Conservation (phyloP, 2,329 filamentous ascomycete genomes). For the Alternaria angustiovoidea region DNA sequence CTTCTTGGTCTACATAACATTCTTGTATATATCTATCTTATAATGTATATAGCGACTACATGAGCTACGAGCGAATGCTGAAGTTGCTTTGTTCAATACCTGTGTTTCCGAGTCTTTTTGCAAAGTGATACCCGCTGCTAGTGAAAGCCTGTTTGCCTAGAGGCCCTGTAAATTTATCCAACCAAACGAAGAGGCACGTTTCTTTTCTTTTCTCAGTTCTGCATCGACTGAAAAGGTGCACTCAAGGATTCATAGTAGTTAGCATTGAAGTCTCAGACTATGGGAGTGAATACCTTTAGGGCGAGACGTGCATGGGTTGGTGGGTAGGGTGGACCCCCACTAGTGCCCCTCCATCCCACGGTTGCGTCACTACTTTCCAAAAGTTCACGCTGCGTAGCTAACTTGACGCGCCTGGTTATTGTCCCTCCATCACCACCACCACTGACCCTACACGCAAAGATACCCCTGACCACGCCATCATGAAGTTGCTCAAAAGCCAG, state of each 20-base stretch:
- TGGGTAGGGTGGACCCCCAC: not conserved
- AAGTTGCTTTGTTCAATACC: not conserved
- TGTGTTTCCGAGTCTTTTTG: not conserved
- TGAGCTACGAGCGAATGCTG: not conserved
- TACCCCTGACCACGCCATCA: slow-evolving; percentile 45
- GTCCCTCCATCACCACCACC: not conserved
- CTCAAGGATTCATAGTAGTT: too few relatives aligned
- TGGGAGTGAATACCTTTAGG: not conserved
- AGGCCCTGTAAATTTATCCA: not conserved
- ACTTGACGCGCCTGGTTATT: not conserved
- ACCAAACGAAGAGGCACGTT: not conserved
- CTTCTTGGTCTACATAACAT: not conserved
- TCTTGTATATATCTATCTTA: slow-evolving; percentile 12
- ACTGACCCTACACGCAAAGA: not conserved
- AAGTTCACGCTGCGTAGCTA: not conserved
- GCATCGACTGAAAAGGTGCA: not conserved
- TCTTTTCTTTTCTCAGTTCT: not conserved
- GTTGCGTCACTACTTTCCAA: slow-evolving; percentile 4
- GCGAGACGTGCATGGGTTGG: not conserved
- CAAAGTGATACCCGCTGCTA: not conserved
- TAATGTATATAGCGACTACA: not conserved
- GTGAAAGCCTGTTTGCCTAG: not conserved
- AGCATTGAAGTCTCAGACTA: not conserved
- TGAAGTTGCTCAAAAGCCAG: slow-evolving; percentile 72
- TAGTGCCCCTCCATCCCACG: slow-evolving; percentile 2